Evolutionary conservation across 768 basidiomycete species (phyloP).

Genomic region (Naganishia antarctica): DNA sequence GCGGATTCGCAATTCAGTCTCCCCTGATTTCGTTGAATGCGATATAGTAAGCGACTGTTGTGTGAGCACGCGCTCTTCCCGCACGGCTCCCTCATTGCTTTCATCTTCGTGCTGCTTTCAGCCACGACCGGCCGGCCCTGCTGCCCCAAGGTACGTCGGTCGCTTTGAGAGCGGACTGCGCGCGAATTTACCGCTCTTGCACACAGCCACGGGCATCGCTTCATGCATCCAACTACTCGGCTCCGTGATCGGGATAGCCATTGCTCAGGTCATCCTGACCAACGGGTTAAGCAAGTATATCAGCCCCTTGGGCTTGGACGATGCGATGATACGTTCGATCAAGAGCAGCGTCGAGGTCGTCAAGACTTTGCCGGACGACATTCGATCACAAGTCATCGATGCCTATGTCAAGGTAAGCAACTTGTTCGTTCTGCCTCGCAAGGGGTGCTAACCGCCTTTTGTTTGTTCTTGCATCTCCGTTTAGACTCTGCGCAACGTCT

Average conservation of each 20-base stretch:
- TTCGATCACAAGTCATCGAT: conserved; percentile 36
- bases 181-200: not conserved
- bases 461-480: not conserved
- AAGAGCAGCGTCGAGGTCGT: conserved; percentile 31
- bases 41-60: conserved; percentile 29
- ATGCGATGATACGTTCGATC: conserved; percentile 32
- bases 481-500: conserved; percentile 36
- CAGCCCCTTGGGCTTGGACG: conserved; percentile 39
- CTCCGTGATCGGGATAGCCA: conserved; percentile 43
- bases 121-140: conserved; percentile 3
- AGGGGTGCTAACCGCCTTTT: no score
- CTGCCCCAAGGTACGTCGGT: conserved; percentile 31
- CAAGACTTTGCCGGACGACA: conserved; percentile 34
- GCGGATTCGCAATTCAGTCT: conserved; percentile 49
- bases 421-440: no score
- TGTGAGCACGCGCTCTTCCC: no score
- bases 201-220: conserved; percentile 38
- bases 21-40: conserved; percentile 41
- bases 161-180: not conserved
- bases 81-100: not conserved
- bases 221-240: conserved; percentile 44
- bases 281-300: conserved; percentile 22
- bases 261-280: conserved; percentile 32
- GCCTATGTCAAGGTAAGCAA: conserved; percentile 33
- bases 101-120: conserved; percentile 19